Conservation (phyloP, 306 rosid species). For the Gynostemma pentaphyllum region DNA sequence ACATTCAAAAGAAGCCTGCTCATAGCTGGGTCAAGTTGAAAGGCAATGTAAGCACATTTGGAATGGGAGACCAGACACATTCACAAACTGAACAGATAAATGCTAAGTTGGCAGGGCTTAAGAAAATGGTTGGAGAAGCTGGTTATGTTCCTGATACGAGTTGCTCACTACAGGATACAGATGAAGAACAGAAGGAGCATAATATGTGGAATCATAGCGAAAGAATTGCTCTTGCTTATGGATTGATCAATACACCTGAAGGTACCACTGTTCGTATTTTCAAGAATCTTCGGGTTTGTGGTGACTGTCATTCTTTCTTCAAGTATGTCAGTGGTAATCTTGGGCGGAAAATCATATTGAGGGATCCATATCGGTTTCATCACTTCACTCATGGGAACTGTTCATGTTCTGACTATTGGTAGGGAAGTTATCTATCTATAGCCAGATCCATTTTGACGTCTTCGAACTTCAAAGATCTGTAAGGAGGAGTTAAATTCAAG, state of each 20-base stretch:
- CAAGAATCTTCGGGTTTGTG: constrained; percentile 91
- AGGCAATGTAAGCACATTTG: constrained; percentile 53
- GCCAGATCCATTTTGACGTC: not conserved
- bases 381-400: constrained; percentile 70
- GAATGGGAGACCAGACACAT: constrained; percentile 70
- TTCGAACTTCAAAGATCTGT: not conserved
- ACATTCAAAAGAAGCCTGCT: constrained; percentile 69
- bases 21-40: constrained; percentile 84
- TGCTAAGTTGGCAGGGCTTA: constrained; percentile 56
- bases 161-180: constrained; percentile 73
- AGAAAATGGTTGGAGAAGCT: constrained; percentile 52
- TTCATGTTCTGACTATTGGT: constrained; percentile 88
- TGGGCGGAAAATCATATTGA: constrained; percentile 50
- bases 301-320: constrained; percentile 87
- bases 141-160: constrained; percentile 81
- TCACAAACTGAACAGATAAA: constrained; percentile 36
- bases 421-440: constrained; percentile 13
- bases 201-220: constrained; percentile 96
- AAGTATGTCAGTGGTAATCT: constrained; percentile 51
- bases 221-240: constrained; percentile 83
- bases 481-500: constrained; percentile 4
- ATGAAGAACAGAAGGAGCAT: constrained; percentile 85
- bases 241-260: constrained; percentile 52
- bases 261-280: constrained; percentile 55
- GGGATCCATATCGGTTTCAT: constrained; percentile 87